A percentile compares a stretch with the other conserved stretches of the same genome.
Evolutionary conservation across 164 flowering plant species (phyloP).

Genomic region (Saururus chinensis): DNA sequence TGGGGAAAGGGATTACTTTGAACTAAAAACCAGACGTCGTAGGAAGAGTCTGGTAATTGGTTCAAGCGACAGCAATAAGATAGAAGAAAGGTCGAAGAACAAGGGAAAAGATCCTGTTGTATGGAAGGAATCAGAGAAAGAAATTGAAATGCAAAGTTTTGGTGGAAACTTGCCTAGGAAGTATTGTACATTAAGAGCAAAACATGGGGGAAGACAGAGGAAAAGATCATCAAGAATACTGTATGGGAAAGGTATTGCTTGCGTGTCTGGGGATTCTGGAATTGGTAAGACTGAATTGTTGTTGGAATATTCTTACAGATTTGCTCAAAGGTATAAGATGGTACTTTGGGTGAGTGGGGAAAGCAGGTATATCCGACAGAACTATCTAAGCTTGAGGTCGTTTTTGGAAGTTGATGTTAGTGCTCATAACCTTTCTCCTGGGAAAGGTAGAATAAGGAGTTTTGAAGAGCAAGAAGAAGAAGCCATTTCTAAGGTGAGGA

Average conservation of each 20-base stretch:
- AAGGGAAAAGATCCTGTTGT: slow-evolving; percentile 78
- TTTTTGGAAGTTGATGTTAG: slow-evolving; percentile 78
- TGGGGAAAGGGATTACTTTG: slow-evolving; percentile 70
- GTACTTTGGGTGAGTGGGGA: slow-evolving; percentile 94
- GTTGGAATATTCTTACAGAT: slow-evolving; percentile 76
- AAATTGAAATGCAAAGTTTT: slow-evolving; percentile 74
- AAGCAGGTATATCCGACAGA: slow-evolving; percentile 75
- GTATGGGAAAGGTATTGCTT: slow-evolving; percentile 90
- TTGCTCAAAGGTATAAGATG: slow-evolving; percentile 84
- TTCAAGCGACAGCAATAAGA: slow-evolving; percentile 32
- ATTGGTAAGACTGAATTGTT: slow-evolving; percentile 93
- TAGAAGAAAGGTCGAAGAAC: slow-evolving; percentile 31
- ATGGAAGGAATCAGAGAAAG: slow-evolving; percentile 93
- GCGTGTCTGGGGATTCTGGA: slow-evolving; percentile 87
- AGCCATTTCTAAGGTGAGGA: slow-evolving; percentile 60
- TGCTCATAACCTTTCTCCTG: slow-evolving; percentile 37
- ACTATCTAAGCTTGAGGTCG: slow-evolving; percentile 70
- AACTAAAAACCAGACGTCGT: slow-evolving; percentile 61
- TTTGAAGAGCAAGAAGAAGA: slow-evolving; percentile 92
- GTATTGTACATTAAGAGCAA: slow-evolving; percentile 20
- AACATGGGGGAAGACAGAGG: slow-evolving; percentile 30
- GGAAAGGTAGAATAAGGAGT: slow-evolving; percentile 50
- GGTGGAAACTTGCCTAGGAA: slow-evolving; percentile 25
- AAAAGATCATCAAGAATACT: slow-evolving; percentile 41
- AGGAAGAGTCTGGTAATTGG: slow-evolving; percentile 50